Base-by-base conservation (phyloP, 108 stramenopile species). In the Pseudonitzschia delicatissima region DNA sequence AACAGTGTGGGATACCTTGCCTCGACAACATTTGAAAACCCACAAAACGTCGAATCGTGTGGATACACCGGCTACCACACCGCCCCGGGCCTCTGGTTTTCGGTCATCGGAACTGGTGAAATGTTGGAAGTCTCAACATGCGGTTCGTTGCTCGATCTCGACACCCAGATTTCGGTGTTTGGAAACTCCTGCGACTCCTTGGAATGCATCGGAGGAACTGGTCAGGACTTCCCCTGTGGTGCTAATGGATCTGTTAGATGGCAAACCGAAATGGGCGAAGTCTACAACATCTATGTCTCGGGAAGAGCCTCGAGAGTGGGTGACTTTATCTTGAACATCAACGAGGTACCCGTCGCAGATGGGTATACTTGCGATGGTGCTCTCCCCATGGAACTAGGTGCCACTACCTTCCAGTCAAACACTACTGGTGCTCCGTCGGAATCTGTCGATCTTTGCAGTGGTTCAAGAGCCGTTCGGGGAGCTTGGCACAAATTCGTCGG, bases 61-160 rank as follows among this genome's bases (percentile, higher is more conserved):
- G 72, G 72, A 26, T 21, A 60, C 35, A 61, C 20, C 0, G 72
- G 72, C 17, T 60, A 55, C n/a, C 72, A 73, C 48, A 60, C 72
- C 32, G 73, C 67, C 3, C 67, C 66, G 32, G 73, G 73, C 11
- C 53, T 67, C 29, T 74, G 73, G 73, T 74, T 68, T 55, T 35
- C 52, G 7, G 66, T 74, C 13, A 40, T 26, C 32, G 73, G 73
- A 62, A 74, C 66, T 45, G 73, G 73, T 36, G 40, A 53, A 2
- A 9, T 62, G 12, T 66, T 74, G 18, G 44, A 55, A 39, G 73
- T 55, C n/a, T 57, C 67, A 1, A 74, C 73, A 25, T 74, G 73
- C 34, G 51, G 66, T 8, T 31, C 31, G n/a, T 32, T 45, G 8
- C 35, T 60, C 12, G 61, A 55, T 31, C 60, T 74, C 9, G 73